Conservation (phyloP, 169 alveolate species). For the Plasmodium inui region DNA sequence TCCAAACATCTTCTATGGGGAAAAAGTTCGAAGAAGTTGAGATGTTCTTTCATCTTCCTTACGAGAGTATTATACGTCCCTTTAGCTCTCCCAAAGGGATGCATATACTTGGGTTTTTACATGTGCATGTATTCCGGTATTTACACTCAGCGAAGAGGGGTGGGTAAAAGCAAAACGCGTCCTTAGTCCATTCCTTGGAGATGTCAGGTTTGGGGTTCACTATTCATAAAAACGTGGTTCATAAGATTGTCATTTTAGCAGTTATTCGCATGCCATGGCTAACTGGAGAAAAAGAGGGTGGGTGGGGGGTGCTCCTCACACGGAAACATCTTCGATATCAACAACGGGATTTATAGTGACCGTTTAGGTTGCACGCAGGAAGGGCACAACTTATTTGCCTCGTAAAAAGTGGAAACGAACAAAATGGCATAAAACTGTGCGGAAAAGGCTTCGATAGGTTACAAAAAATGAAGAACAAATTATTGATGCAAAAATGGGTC, state of each 20-base stretch:
- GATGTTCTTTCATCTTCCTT: neutral
- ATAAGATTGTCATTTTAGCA: neutral
- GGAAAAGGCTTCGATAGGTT: neutral
- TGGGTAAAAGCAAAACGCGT: neutral
- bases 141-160: neutral
- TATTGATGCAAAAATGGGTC: neutral
- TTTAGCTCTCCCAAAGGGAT: neutral
- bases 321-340: neutral
- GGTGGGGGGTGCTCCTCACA: neutral
- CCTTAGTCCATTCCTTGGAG: neutral
- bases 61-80: neutral
- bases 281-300: neutral
- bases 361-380: neutral
- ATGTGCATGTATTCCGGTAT: neutral
- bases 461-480: neutral
- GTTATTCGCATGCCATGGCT: neutral
- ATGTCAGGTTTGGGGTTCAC: neutral
- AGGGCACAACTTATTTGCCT: neutral
- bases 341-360: neutral
- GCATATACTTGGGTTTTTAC: neutral
- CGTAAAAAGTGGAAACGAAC: neutral
- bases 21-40: neutral
- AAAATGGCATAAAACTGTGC: neutral
- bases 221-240: neutral
- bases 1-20: slow-evolving; percentile 26